phyloP scores from a whole-genome alignment of 352 stramenopile genomes.

The Halophytophthora batemanensis region DNA sequence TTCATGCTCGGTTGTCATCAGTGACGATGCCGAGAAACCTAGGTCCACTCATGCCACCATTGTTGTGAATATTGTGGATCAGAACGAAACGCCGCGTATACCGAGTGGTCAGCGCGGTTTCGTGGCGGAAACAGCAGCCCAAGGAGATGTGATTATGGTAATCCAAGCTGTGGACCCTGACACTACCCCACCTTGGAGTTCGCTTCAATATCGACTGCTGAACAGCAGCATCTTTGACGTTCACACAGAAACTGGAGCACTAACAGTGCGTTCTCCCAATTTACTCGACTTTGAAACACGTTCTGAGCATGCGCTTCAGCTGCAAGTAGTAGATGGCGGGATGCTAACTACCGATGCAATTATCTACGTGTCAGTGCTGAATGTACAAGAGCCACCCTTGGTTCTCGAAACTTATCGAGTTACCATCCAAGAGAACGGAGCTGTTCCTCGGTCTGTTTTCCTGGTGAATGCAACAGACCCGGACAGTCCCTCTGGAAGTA shows the following conservation, averaged over 20 bases:
- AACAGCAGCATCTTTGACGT: conserved; percentile 16
- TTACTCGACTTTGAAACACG: conserved; percentile 19
- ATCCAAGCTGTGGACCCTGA: conserved; percentile 13
- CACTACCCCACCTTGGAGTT: conserved; percentile 11
- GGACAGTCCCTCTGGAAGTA: conserved; percentile 30
- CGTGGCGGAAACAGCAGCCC: conserved; percentile 12
- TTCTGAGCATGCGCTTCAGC: conserved; percentile 7
- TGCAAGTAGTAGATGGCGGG: conserved; percentile 19
- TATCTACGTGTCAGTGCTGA: conserved; percentile 18
- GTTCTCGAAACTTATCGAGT: conserved; percentile 3
- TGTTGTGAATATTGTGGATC: conserved; percentile 10
- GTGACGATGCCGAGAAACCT: conserved; percentile 10
- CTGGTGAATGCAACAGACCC: conserved; percentile 45
- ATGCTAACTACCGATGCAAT: conserved; percentile 12
- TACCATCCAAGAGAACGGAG: conserved; percentile 32
- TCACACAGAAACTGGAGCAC: conserved; percentile 6
- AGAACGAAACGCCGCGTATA: conserved; percentile 20
- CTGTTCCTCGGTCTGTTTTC: conserved; percentile 32
- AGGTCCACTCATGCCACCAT: conserved; percentile 15
- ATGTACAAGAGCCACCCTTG: conserved; percentile 17
- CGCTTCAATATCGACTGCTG: conserved; percentile 13
- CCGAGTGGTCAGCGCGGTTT: conserved; percentile 11
- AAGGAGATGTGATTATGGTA: conserved; percentile 12
- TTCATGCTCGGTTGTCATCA: conserved; percentile 11
- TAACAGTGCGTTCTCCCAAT: conserved; percentile 10